These are phyloP conservation scores for Ophioceras dolichostomum DNA, from an alignment of 2,329 filamentous ascomycete species.

Conservation along the genomic window DNA sequence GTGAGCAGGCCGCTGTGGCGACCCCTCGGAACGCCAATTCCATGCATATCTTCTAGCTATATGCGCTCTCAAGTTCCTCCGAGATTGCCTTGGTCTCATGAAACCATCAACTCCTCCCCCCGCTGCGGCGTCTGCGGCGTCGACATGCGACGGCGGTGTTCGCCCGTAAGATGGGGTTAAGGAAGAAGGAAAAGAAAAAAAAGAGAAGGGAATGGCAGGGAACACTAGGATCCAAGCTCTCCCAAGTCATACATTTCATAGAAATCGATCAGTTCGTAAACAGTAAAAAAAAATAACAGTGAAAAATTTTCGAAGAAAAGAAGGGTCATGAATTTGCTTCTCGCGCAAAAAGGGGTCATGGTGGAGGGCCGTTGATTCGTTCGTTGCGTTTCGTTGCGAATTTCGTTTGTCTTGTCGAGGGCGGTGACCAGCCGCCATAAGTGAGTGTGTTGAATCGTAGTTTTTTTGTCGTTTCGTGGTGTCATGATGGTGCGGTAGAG, in stretches of 20 bases:
- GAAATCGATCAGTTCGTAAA: conserved; percentile 13
- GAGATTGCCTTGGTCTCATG: too few relatives aligned
- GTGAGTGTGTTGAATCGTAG: conserved; percentile 9
- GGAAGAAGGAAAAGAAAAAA: background rate
- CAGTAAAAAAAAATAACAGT: conserved; percentile 6
- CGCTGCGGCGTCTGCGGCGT: conserved; percentile 3
- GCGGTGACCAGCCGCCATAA: conserved; percentile 11
- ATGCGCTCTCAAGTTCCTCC: too few relatives aligned
- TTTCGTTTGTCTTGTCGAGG: conserved; percentile 11
- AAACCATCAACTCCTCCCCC: conserved; percentile 1
- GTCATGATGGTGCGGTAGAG: too few relatives aligned
- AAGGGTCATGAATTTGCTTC: conserved; percentile 11
- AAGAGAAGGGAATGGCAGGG: too few relatives aligned
- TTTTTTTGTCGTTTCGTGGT: too few relatives aligned
- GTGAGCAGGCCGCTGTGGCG: too few relatives aligned
- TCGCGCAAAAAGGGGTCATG: conserved; percentile 5
- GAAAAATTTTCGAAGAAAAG: conserved; percentile 6
- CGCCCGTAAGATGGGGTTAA: background rate
- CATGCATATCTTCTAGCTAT: background rate
- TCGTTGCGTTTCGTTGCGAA: conserved; percentile 12
- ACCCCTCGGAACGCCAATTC: background rate
- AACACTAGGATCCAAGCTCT: background rate
- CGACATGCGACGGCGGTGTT: background rate
- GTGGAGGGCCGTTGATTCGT: too few relatives aligned
- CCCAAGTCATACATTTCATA: conserved; percentile 23